Base-by-base conservation (phyloP, 78 protist genomes). In the Dictyostelium intermedium region DNA sequence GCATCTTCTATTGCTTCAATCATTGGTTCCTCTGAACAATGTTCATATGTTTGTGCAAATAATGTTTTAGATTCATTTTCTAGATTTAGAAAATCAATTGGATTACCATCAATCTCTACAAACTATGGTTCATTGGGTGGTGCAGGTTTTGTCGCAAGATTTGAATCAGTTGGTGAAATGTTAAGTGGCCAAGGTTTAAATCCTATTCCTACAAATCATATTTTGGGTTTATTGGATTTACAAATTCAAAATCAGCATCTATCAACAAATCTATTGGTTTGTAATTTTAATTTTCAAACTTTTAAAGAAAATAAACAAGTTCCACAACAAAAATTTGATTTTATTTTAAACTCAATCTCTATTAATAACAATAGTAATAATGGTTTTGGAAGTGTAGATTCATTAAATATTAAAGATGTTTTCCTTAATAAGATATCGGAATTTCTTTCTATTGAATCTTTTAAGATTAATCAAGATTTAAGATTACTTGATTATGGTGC, bases 11-110 rank as follows among this genome's bases (percentile, higher is more conserved):
- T 95, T 23, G 70, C 47, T 6, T 76, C 92, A 1, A 60, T 82
- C 0, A 77, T 86, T 10, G 97, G 96, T 10, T 35, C 82, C 32
- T 30, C 76, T 6, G 92, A 83, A 43, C 98, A 94, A 82, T 39
- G 93, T 32, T 9, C 87, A 47, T 96, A 96, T 83, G 87, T 92
- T 27, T 87, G 96, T 30, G 95, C 97, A 30, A 96, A 96, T 92
- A 74, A 86, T 16, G 86, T 91, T 23, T 94, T 91, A 6, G 98
- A 96, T 56, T 32, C 85, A 8, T 43, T 95, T 6, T 78, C 96
- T 45, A 47, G 18, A 34, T 73, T 23, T 63, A 83, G 98, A 43
- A 35, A 86, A 13, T 50, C 73, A 0, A 34, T 34, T 10, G 97
- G 96, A 20, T 77, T 84, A 6, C 37, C 76, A 16, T 86, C 89